Percentiles rank a stretch among this genome's conserved stretches.
Evolutionary conservation across 2,329 filamentous ascomycete genomes (phyloP).

Genomic region (Leptoxyphium fumago): DNA sequence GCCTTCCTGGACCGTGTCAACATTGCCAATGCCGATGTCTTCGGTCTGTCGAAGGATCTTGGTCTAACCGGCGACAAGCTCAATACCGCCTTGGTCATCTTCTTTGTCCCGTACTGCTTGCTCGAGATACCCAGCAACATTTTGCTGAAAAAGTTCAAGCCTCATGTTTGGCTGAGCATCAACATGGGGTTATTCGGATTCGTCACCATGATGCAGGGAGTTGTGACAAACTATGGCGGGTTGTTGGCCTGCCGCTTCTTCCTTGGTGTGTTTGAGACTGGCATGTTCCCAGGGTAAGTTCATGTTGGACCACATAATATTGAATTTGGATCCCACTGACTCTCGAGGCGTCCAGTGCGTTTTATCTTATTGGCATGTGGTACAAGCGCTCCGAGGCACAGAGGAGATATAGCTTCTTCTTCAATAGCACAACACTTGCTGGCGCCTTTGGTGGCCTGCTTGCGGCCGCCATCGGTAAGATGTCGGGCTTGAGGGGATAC

Average conservation of each 20-base stretch:
- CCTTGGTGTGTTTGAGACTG: slow-evolving; percentile 45
- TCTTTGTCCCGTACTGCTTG: slow-evolving; percentile 28
- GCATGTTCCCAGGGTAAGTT: slow-evolving; percentile 45
- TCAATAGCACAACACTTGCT: slow-evolving; percentile 63
- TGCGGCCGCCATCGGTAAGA: slow-evolving; percentile 77
- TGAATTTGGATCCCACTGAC: too few relatives aligned
- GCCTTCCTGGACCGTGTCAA: slow-evolving; percentile 38
- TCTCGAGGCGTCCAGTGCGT: background rate
- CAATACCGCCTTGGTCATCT: slow-evolving; percentile 38
- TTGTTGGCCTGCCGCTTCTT: slow-evolving; percentile 71
- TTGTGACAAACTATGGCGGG: slow-evolving; percentile 63
- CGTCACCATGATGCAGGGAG: slow-evolving; percentile 58
- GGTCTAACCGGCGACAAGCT: slow-evolving; percentile 29
- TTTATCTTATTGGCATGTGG: slow-evolving; percentile 71
- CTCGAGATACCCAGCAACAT: slow-evolving; percentile 34
- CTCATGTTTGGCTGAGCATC: slow-evolving; percentile 35
- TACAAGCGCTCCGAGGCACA: slow-evolving; percentile 80
- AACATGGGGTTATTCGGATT: slow-evolving; percentile 82
- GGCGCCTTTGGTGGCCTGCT: slow-evolving; percentile 78
- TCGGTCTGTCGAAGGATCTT: slow-evolving; percentile 33
- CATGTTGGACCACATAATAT: background rate
- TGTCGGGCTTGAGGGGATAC: slow-evolving; percentile 57
- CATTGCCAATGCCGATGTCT: slow-evolving; percentile 39
- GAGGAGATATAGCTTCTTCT: slow-evolving; percentile 87
- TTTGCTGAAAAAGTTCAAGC: slow-evolving; percentile 36